phyloP scores from a whole-genome alignment of 805 yeast species.

The Myxozyma melibiosi region DNA sequence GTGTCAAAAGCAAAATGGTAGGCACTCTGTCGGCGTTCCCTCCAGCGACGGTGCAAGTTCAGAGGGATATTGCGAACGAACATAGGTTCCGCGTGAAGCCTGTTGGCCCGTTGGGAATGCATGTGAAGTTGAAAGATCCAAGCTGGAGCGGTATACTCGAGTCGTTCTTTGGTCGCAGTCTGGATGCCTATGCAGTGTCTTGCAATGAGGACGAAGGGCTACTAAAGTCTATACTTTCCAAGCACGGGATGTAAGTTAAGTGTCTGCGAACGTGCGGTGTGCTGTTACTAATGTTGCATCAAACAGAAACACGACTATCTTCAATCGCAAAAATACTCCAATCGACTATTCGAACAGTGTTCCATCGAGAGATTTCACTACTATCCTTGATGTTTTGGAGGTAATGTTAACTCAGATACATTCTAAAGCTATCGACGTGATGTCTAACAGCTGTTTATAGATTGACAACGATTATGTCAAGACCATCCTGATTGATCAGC shows the following conservation, averaged over 20 bases:
- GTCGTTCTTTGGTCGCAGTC: slow-evolving; percentile 50
- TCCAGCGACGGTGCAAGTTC: slow-evolving; percentile 46
- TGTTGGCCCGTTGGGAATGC: slow-evolving; percentile 78
- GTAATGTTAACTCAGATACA: slow-evolving; percentile 6
- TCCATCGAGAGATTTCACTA: slow-evolving; percentile 48
- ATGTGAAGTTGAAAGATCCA: slow-evolving; percentile 57
- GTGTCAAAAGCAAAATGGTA: slow-evolving; percentile 2
- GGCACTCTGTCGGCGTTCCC: slow-evolving; percentile 54
- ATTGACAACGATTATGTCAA: slow-evolving; percentile 57
- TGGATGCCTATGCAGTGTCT: slow-evolving; percentile 69
- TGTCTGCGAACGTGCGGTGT: slow-evolving; percentile 23
- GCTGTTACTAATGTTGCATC: slow-evolving; percentile 25
- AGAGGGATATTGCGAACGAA: slow-evolving; percentile 47
- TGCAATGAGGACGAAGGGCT: slow-evolving; percentile 58
- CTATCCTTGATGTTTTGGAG: slow-evolving; percentile 63
- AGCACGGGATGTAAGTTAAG: slow-evolving; percentile 41
- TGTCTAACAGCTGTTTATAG: neutral
- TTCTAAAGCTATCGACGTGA: neutral
- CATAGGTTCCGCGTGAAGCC: slow-evolving; percentile 54
- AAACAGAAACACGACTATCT: slow-evolving; percentile 45
- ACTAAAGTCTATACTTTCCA: slow-evolving; percentile 25
- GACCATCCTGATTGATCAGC: slow-evolving; percentile 65
- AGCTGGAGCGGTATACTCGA: slow-evolving; percentile 68
- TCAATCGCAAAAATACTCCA: slow-evolving; percentile 57
- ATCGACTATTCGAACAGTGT: slow-evolving; percentile 54